These are phyloP conservation scores for Phytophthora vignae DNA, from an alignment of 352 stramenopile genomes.

Conservation along the genomic window DNA sequence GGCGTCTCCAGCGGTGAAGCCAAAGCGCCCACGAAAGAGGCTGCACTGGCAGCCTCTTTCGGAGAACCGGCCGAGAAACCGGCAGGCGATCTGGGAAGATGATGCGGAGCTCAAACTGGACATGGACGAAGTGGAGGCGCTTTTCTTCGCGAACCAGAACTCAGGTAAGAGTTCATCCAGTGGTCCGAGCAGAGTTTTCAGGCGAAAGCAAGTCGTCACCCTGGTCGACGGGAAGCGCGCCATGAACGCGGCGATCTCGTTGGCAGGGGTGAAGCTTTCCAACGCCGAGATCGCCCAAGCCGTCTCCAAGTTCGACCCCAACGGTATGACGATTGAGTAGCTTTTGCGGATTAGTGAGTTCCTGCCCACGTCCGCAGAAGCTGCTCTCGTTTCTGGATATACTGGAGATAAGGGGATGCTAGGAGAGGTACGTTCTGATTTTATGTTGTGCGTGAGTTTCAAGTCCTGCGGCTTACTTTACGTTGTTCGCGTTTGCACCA, in stretches of 20 bases:
- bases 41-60: conserved; percentile 91
- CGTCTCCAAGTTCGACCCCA: conserved; percentile 73
- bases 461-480: too few species aligned
- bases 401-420: conserved; percentile 66
- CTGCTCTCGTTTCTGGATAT: conserved; percentile 82
- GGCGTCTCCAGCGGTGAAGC: conserved; percentile 11
- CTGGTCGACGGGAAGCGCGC: conserved; percentile 96
- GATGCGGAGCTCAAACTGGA: conserved; percentile 83
- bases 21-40: conserved; percentile 76
- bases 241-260: conserved; percentile 98
- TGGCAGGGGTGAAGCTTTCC: conserved; percentile 94
- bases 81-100: conserved; percentile 88
- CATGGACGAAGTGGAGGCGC: conserved; percentile 87
- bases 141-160: conserved; percentile 85
- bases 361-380: conserved; percentile 94
- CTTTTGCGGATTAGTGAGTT: conserved; percentile 94
- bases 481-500: conserved; percentile 6
- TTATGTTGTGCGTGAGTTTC: background rate
- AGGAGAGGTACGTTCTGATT: conserved; percentile 58
- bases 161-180: conserved; percentile 49
- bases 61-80: conserved; percentile 78
- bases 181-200: conserved; percentile 51
- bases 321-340: conserved; percentile 71
- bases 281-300: conserved; percentile 89
- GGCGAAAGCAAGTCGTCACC: conserved; percentile 85